Evolutionary conservation across 192 early-diverging fungal genomes (phyloP).

Genomic region (Backusella circina): DNA sequence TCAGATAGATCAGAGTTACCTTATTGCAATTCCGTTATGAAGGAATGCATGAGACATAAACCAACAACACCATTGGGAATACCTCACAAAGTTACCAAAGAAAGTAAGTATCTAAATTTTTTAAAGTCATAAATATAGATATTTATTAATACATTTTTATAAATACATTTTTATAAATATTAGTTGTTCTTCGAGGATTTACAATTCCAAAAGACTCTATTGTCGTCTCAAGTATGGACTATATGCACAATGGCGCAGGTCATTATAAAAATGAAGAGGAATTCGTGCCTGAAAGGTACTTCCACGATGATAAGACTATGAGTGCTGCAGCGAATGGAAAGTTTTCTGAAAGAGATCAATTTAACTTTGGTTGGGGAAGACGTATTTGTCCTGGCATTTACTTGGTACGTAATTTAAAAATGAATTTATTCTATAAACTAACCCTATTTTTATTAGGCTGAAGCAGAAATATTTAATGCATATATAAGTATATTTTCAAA

Average conservation of each 20-base stretch:
- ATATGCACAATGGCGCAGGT: conserved; percentile 34
- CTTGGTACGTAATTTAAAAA: background rate
- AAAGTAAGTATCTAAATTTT: conserved; percentile 10
- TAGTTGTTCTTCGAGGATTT: conserved; percentile 26
- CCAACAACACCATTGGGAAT: conserved; percentile 11
- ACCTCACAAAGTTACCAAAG: conserved; percentile 5
- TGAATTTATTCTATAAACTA: background rate
- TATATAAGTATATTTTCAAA: background rate
- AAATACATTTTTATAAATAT: background rate
- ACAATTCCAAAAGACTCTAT: conserved; percentile 45
- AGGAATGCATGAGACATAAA: conserved; percentile 13
- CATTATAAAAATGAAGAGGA: conserved; percentile 39
- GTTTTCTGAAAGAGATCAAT: conserved; percentile 16
- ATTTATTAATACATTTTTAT: background rate
- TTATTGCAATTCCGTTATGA: conserved; percentile 16
- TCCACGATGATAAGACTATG: background rate
- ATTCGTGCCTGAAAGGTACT: conserved; percentile 47
- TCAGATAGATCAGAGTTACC: conserved; percentile 10
- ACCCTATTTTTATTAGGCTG: background rate
- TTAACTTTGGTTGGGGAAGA: conserved; percentile 20
- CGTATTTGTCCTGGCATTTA: conserved; percentile 14
- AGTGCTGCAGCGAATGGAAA: conserved; percentile 12
- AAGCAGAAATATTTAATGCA: background rate
- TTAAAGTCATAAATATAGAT: background rate
- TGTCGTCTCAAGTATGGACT: conserved; percentile 45